phyloP scores from a whole-genome alignment of 2,329 filamentous ascomycete species.

The Penicillium sp. region DNA sequence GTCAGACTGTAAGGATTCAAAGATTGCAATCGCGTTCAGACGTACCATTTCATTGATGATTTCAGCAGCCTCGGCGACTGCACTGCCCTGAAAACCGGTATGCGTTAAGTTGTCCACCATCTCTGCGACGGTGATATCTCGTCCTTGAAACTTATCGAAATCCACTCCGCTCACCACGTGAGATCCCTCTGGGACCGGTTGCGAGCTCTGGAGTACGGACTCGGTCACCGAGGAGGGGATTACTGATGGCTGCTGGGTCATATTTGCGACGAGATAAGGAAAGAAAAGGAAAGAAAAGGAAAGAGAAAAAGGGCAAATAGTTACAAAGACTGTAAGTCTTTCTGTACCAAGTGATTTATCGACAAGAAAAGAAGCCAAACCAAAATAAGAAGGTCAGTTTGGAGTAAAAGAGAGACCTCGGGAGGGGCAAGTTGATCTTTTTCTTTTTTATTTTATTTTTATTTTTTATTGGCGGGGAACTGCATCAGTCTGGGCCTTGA shows the following conservation, averaged over 20 bases:
- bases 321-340: neutral
- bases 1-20: neutral
- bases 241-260: conserved; percentile 24
- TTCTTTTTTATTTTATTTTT: conserved; percentile 16
- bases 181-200: conserved; percentile 74
- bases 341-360: neutral
- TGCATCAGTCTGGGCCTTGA: neutral
- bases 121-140: conserved; percentile 79
- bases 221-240: conserved; percentile 66
- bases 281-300: conserved; percentile 39
- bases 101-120: conserved; percentile 75
- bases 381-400: neutral
- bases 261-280: conserved; percentile 2
- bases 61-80: conserved; percentile 79
- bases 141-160: conserved; percentile 72
- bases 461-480: conserved; percentile 15
- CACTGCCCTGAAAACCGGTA: conserved; percentile 82
- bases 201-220: conserved; percentile 81
- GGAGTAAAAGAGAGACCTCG: neutral
- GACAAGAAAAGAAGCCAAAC: neutral
- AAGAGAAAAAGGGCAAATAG: neutral
- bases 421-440: conserved; percentile 7
- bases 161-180: conserved; percentile 85
- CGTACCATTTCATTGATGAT: conserved; percentile 96
- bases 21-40: neutral